phyloP scores from a whole-genome alignment of 768 basidiomycete species.

The Tulasnella sp. region DNA sequence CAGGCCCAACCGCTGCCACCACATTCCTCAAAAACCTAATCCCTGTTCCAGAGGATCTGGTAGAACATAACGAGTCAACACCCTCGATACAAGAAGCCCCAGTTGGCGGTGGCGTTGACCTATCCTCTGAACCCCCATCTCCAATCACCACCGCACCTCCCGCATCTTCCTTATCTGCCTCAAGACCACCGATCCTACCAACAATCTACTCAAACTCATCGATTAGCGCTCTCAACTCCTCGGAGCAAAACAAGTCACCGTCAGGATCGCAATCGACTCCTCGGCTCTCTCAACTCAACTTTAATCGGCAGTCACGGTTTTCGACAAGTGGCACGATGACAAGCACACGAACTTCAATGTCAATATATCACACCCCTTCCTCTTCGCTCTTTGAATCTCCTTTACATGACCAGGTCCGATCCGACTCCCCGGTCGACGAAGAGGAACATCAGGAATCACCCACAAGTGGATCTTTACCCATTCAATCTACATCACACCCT shows the following conservation, averaged over 20 bases:
- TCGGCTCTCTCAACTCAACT: constrained; percentile 21
- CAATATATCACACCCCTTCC: constrained; percentile 64
- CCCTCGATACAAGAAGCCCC: background rate
- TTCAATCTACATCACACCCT: constrained; percentile 40
- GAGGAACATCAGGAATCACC: constrained; percentile 4
- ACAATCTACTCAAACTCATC: background rate
- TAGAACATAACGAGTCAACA: background rate
- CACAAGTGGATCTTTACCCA: constrained; percentile 7
- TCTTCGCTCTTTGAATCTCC: constrained; percentile 44
- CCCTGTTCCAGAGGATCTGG: background rate
- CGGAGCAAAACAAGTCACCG: background rate
- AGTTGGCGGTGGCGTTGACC: background rate
- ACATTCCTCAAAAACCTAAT: constrained; percentile 7
- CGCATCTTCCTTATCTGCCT: background rate
- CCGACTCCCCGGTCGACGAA: too few relatives aligned
- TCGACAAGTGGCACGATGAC: constrained; percentile 41
- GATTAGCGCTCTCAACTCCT: too few relatives aligned
- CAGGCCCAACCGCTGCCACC: background rate
- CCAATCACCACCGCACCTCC: background rate
- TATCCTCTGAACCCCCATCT: background rate
- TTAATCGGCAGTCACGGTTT: constrained; percentile 37
- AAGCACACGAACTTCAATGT: constrained; percentile 43
- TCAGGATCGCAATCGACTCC: background rate
- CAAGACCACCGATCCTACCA: background rate
- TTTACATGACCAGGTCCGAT: constrained; percentile 26